Conservation (phyloP, 2,329 filamentous ascomycete species). For the Onygena corvina region DNA sequence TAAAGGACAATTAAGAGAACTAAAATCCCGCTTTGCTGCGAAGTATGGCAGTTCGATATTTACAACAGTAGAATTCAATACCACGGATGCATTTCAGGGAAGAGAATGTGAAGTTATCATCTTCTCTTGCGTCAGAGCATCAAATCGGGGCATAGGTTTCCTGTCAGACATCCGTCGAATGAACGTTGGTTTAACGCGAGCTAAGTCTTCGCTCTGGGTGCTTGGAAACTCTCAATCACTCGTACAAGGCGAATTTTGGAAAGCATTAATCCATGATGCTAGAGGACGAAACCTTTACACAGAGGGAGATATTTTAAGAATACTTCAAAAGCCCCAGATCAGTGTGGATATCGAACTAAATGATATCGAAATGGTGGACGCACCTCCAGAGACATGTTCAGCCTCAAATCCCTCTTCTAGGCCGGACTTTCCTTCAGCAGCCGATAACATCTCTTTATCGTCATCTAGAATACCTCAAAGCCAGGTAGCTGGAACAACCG, state of each 20-base stretch:
- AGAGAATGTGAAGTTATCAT: slow-evolving; percentile 97
- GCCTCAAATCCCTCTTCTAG: slow-evolving; percentile 17
- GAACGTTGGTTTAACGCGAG: slow-evolving; percentile 96
- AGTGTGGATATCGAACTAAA: slow-evolving; percentile 31
- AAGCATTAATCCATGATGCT: slow-evolving; percentile 70
- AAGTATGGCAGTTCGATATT: slow-evolving; percentile 64
- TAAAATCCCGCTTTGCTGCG: slow-evolving; percentile 61
- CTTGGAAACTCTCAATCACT: slow-evolving; percentile 83
- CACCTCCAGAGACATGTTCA: slow-evolving; percentile 15
- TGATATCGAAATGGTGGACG: slow-evolving; percentile 35
- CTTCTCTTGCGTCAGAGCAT: slow-evolving; percentile 94
- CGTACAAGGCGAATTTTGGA: slow-evolving; percentile 82
- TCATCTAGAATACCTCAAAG: slow-evolving; percentile 22
- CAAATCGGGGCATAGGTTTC: slow-evolving; percentile 90
- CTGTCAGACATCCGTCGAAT: slow-evolving; percentile 96
- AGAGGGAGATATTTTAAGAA: slow-evolving; percentile 46
- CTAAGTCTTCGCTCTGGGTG: slow-evolving; percentile 93
- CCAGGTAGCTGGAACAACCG: background rate
- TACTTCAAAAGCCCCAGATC: slow-evolving; percentile 45
- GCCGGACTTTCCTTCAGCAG: slow-evolving; percentile 15
- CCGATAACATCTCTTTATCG: slow-evolving; percentile 20
- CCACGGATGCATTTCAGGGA: slow-evolving; percentile 94
- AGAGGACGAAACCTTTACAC: slow-evolving; percentile 64
- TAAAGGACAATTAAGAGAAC: slow-evolving; percentile 75
- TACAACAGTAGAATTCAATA: slow-evolving; percentile 88